These are phyloP conservation scores for Anisodus tanguticus DNA, from an alignment of 257 asterid species.

Conservation along the genomic window DNA sequence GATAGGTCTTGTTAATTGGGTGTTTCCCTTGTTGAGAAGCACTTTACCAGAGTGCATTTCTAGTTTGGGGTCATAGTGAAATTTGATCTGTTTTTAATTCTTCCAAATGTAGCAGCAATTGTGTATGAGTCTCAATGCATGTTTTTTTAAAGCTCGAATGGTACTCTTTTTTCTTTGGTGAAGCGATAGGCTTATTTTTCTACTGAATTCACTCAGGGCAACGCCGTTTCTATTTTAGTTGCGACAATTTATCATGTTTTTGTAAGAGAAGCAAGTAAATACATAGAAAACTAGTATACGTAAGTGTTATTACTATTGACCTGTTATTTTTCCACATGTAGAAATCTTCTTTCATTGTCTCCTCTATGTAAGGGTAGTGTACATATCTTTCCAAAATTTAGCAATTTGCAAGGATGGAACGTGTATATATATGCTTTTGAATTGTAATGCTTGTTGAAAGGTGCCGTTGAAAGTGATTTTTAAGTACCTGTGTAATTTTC, in stretches of 20 bases:
- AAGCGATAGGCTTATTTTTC: background rate
- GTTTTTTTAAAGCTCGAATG: background rate
- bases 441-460: background rate
- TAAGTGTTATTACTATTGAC: no score
- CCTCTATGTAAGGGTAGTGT: no score
- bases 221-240: background rate
- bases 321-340: no score
- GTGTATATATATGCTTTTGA: no score
- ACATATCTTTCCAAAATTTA: no score
- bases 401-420: no score
- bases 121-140: background rate
- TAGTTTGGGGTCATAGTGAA: background rate
- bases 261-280: background rate
- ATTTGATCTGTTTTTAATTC: background rate
- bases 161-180: background rate
- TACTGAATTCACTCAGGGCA: background rate
- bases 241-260: background rate
- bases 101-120: constrained; percentile 9
- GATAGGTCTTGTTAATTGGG: background rate
- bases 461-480: background rate
- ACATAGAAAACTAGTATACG: background rate
- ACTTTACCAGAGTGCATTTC: background rate
- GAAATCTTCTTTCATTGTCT: no score
- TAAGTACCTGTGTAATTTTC: no score
- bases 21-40: constrained; percentile 7